A percentile compares a stretch with the other conserved stretches of the same genome.
Evolutionary conservation across 2,329 filamentous ascomycete genomes (phyloP).

Genomic region (Tolypocladium guangdongense): DNA sequence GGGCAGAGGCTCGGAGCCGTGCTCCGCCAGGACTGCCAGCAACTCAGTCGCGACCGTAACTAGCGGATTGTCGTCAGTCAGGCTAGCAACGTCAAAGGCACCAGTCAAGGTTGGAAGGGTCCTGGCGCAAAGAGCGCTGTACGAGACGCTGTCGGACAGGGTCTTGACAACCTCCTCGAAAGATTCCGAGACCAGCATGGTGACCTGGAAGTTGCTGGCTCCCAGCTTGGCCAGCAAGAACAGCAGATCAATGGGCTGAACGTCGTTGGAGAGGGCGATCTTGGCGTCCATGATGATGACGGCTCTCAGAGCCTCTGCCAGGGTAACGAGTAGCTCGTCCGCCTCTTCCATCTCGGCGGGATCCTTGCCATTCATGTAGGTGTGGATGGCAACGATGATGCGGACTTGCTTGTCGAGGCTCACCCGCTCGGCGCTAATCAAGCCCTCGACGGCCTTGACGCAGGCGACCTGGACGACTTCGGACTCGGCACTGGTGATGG

Average conservation of each 20-base stretch:
- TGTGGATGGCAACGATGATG: constrained; percentile 51
- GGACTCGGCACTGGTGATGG: constrained; percentile 63
- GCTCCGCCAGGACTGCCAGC: constrained; percentile 67
- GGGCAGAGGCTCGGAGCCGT: constrained; percentile 76
- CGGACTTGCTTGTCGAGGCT: constrained; percentile 45
- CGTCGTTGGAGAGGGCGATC: constrained; percentile 60
- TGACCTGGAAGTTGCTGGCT: constrained; percentile 83
- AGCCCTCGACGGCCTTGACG: constrained; percentile 71
- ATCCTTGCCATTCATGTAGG: constrained; percentile 73
- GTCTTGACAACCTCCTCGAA: constrained; percentile 77
- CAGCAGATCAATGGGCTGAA: constrained; percentile 68
- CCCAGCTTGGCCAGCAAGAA: constrained; percentile 85
- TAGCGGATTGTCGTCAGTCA: constrained; percentile 76
- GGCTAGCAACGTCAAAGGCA: constrained; percentile 76
- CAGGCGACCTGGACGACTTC: constrained; percentile 90
- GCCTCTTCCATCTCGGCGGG: constrained; percentile 74
- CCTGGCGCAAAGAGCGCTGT: constrained; percentile 69
- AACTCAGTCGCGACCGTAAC: constrained; percentile 83
- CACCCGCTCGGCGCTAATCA: constrained; percentile 43
- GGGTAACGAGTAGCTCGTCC: constrained; percentile 82
- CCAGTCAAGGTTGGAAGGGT: constrained; percentile 80
- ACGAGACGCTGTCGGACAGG: constrained; percentile 58
- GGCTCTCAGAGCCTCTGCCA: constrained; percentile 77
- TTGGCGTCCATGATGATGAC: constrained; percentile 70
- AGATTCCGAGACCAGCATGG: constrained; percentile 75